Percentiles rank a stretch among this genome's conserved stretches.
These are phyloP conservation scores for Cladophialophora bantiana DNA, from an alignment of 2,329 filamentous ascomycete genomes.

Conservation along the genomic window DNA sequence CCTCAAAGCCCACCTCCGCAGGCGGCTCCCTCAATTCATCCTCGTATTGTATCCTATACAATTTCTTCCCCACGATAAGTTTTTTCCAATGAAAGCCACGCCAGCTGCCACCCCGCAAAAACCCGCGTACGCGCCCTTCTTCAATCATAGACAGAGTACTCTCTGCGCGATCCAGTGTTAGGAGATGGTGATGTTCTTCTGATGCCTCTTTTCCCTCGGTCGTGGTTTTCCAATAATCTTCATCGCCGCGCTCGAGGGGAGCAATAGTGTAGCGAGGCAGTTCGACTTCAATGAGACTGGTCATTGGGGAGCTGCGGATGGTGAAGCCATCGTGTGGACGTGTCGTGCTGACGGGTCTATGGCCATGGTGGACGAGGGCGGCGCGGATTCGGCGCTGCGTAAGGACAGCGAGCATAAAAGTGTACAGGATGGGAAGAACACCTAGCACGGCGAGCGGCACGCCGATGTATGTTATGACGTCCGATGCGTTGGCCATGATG, in stretches of 20 bases:
- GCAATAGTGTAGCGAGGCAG: slow-evolving; percentile 69
- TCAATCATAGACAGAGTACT: slow-evolving; percentile 37
- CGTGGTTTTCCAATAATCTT: slow-evolving; percentile 66
- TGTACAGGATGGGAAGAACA: slow-evolving; percentile 71
- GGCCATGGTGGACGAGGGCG: slow-evolving; percentile 63
- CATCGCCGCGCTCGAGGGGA: slow-evolving; percentile 63
- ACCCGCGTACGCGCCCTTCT: slow-evolving; percentile 50
- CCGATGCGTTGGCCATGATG: slow-evolving; percentile 47
- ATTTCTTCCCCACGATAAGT: slow-evolving; percentile 67
- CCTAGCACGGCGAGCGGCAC: slow-evolving; percentile 66
- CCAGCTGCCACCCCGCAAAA: slow-evolving; percentile 68
- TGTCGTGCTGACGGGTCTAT: slow-evolving; percentile 44
- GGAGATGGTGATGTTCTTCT: slow-evolving; percentile 44
- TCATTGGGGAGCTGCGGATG: slow-evolving; percentile 69
- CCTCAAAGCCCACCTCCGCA: slow-evolving; percentile 63
- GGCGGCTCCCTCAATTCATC: slow-evolving; percentile 57
- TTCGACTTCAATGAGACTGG: slow-evolving; percentile 71
- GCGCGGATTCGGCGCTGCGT: slow-evolving; percentile 67
- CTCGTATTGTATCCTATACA: slow-evolving; percentile 69
- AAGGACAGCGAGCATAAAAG: slow-evolving; percentile 65
- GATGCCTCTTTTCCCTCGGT: slow-evolving; percentile 22
- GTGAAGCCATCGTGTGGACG: slow-evolving; percentile 55
- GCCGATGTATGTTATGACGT: slow-evolving; percentile 65
- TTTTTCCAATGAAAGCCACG: slow-evolving; percentile 71
- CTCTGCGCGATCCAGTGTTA: slow-evolving; percentile 30